Evolutionary conservation across 495 filamentous ascomycete species (phyloP), one percentile per base, ranked within the genome.

Genomic region (Opeltia flavorubescens): DNA sequence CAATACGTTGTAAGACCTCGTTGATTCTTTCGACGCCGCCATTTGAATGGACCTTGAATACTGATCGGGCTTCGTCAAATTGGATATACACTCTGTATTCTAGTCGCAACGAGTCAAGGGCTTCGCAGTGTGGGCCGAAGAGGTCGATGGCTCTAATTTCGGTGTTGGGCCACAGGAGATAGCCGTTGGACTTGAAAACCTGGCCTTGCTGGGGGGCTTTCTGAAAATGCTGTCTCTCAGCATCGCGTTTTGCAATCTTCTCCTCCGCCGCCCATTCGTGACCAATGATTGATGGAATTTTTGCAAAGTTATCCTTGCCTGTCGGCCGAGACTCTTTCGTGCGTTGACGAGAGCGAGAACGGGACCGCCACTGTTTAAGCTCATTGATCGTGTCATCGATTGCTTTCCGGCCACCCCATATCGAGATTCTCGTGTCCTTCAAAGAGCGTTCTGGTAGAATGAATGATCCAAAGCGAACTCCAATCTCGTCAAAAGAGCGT

Each of bases 131-230:
- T 4, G 41, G 27, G 2, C 74, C 75, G 29, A 79, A 58, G 4
- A 65, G 49, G 9, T 66, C 56, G 9, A 52, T 49, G 3, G 68
- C 55, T 1, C 55, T 50, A 4, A 62, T 56, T 18, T 67, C 64
- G 20, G 69, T 57, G 1, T 48, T 48, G 18, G 68, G 67, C 72
- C 70, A 74, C 8, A 65, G 42, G 34, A 73, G 74, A 6, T 64
- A 56, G 1, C 68, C 55, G 50, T 65, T 52, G 43, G 58, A 57
- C 8, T 51, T 30, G 42, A 63, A 67, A 0, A 27, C n/a, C 13
- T 27, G 33, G 13, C 34, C 30, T 21, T 43, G 31, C n/a, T 59
- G 55, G 30, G 66, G 66, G 11, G 41, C 50, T 35, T 56, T 63
- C 35, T 62, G 60, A 31, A 61, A 61, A 18, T 48, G 39, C 33